A percentile compares a stretch with the other conserved stretches of the same genome.
Conservation (phyloP, 805 yeast genomes). For the Metschnikowia vanudenii region DNA sequence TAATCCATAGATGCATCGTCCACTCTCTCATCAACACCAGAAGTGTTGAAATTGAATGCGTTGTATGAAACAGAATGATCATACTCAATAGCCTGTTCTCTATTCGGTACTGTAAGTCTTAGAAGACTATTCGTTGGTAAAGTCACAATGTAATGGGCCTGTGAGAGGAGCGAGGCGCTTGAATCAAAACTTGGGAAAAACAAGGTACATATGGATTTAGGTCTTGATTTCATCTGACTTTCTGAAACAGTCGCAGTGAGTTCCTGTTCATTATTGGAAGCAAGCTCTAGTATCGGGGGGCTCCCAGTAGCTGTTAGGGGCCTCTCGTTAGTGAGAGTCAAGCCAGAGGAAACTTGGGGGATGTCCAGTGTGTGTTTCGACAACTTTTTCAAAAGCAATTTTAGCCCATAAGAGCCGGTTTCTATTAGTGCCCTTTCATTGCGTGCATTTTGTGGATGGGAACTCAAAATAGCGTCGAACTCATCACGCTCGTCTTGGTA, state of each 20-base stretch:
- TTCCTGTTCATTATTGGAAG: not conserved
- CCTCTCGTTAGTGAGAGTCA: slow-evolving; percentile 10
- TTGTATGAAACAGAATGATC: slow-evolving; percentile 9
- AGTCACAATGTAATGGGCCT: slow-evolving; percentile 4
- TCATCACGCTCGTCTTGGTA: slow-evolving; percentile 15
- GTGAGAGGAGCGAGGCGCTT: slow-evolving; percentile 3
- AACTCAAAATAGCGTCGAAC: slow-evolving; percentile 13
- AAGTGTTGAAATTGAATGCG: slow-evolving; percentile 14
- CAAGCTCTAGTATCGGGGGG: not conserved
- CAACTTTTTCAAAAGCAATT: slow-evolving; percentile 32
- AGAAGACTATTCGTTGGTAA: slow-evolving; percentile 15
- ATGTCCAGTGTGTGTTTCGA: slow-evolving; percentile 24
- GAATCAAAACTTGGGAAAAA: slow-evolving; percentile 11
- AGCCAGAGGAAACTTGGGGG: not conserved
- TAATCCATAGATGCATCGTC: slow-evolving; percentile 4
- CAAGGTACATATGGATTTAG: slow-evolving; percentile 2
- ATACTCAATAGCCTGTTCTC: slow-evolving; percentile 18
- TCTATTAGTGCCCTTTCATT: slow-evolving; percentile 17
- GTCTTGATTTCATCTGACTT: not conserved
- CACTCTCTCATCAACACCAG: not conserved
- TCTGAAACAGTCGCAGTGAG: not conserved
- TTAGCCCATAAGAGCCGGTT: slow-evolving; percentile 35
- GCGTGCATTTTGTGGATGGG: slow-evolving; percentile 12
- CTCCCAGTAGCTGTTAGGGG: slow-evolving; percentile 7
- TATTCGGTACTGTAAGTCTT: slow-evolving; percentile 18